Evolutionary conservation across 2,329 filamentous ascomycete genomes (phyloP).

Genomic region (Colletotrichum salicis): DNA sequence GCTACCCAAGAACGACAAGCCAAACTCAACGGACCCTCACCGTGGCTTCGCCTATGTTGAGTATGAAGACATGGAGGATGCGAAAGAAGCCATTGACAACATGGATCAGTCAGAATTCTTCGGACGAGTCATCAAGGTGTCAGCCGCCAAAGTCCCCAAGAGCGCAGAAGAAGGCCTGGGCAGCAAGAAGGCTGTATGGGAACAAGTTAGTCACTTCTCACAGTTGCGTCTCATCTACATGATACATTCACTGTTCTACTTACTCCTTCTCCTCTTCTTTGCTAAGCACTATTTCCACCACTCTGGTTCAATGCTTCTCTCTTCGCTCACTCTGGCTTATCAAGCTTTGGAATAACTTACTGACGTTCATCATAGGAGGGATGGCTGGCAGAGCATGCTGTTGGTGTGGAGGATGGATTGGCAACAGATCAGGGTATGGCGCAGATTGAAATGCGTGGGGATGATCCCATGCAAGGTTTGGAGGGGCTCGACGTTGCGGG

Average conservation of each 20-base stretch:
- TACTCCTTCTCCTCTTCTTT: not conserved
- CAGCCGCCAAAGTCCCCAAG: constrained; percentile 91
- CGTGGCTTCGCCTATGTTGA: constrained; percentile 97
- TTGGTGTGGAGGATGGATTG: constrained; percentile 80
- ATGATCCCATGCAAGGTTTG: constrained; percentile 95
- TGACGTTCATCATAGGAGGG: constrained; percentile 73
- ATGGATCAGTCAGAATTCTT: constrained; percentile 98
- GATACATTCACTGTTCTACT: not conserved
- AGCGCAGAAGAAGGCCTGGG: constrained; percentile 87
- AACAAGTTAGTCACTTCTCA: constrained; percentile 75
- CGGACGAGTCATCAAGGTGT: constrained; percentile 91
- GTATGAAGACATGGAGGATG: constrained; percentile 86
- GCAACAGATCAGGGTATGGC: constrained; percentile 65
- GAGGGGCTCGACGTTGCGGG: constrained; percentile 95
- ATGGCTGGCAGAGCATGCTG: constrained; percentile 89
- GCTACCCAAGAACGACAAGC: constrained; percentile 86
- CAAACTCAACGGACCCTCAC: constrained; percentile 82
- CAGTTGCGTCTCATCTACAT: not conserved
- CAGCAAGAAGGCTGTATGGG: constrained; percentile 95
- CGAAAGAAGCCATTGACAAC: constrained; percentile 96
- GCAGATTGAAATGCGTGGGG: constrained; percentile 63
- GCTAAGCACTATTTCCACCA: not conserved
- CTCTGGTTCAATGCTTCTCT: not conserved
- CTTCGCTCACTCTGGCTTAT: not conserved
- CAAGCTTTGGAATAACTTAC: not conserved